phyloP scores from a whole-genome alignment of 768 basidiomycete species.

The Russula virescens region DNA sequence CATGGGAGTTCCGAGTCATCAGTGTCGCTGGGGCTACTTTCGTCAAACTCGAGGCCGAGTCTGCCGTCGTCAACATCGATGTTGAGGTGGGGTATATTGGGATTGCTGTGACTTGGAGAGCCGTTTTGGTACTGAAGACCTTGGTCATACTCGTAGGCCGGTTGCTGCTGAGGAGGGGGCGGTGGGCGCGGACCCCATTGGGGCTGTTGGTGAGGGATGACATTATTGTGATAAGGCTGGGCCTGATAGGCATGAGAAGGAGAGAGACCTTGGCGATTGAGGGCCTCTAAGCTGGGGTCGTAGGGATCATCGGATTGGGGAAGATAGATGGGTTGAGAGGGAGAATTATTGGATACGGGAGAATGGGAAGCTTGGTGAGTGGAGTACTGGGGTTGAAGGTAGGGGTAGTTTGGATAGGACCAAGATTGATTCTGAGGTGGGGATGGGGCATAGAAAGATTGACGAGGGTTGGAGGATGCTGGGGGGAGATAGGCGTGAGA shows the following conservation, averaged over 20 bases:
- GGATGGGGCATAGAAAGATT: conserved; percentile 35
- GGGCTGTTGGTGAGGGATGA: conserved; percentile 30
- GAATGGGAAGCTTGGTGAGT: conserved; percentile 35
- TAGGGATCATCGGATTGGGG: conserved; percentile 47
- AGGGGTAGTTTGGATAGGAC: conserved; percentile 28
- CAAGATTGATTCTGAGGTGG: conserved; percentile 27
- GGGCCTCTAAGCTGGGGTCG: conserved; percentile 41
- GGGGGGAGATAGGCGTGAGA: conserved; percentile 28
- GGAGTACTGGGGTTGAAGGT: conserved; percentile 32
- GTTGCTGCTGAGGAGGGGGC: conserved; percentile 32
- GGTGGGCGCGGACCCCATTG: conserved; percentile 26
- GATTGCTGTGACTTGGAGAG: conserved; percentile 24
- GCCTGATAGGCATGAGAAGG: conserved; percentile 79
- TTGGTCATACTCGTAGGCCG: conserved; percentile 24
- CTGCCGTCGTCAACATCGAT: conserved; percentile 53
- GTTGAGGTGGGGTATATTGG: conserved; percentile 36
- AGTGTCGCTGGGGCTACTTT: conserved; percentile 37
- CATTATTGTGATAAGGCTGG: conserved; percentile 54
- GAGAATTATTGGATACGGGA: conserved; percentile 48
- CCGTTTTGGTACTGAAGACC: conserved; percentile 28
- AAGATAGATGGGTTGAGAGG: conserved; percentile 41
- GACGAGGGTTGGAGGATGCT: conserved; percentile 31
- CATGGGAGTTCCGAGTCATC: conserved; percentile 58
- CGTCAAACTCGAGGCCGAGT: conserved; percentile 52
- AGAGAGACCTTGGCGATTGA: conserved; percentile 51